phyloP scores from a whole-genome alignment of 1,284 basidiomycete genomes.

The Papiliotrema nemorosa region DNA sequence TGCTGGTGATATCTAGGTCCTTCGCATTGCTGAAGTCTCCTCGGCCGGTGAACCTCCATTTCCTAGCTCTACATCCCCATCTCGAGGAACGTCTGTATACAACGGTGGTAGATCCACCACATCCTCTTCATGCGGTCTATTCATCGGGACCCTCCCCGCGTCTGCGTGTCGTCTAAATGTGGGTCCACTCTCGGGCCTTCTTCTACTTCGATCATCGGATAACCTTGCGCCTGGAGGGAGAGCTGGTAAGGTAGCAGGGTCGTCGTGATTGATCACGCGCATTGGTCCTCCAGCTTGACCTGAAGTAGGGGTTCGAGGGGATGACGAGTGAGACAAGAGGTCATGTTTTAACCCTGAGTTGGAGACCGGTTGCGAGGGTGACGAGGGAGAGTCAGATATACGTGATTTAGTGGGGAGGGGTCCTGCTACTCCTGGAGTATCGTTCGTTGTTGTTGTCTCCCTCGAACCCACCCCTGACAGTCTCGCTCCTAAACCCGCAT shows the following conservation, averaged over 20 bases:
- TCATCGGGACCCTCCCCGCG: slow-evolving; percentile 20
- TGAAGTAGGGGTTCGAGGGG: neutral
- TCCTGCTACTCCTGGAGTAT: slow-evolving; percentile 16
- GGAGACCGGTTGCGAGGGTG: neutral
- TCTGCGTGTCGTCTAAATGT: slow-evolving; percentile 30
- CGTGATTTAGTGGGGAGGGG: slow-evolving; percentile 17
- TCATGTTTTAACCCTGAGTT: neutral
- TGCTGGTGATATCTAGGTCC: neutral
- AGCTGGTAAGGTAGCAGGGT: slow-evolving; percentile 16
- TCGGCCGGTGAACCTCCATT: neutral
- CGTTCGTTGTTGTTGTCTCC: slow-evolving; percentile 6
- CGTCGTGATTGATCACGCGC: slow-evolving; percentile 23
- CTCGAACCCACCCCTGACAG: neutral
- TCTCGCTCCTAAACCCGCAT: slow-evolving; percentile 15
- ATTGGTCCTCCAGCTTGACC: slow-evolving; percentile 5
- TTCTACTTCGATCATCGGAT: slow-evolving; percentile 1
- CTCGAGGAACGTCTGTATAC: slow-evolving; percentile 36
- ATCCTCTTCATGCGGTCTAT: slow-evolving; percentile 11
- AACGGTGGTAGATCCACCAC: slow-evolving; percentile 36
- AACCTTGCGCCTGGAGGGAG: slow-evolving; percentile 11
- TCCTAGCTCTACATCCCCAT: slow-evolving; percentile 6
- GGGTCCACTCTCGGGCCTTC: slow-evolving; percentile 7
- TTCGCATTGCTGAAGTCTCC: neutral
- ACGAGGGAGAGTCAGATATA: neutral
- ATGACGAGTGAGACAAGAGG: neutral